Evolutionary conservation across 495 filamentous ascomycete genomes (phyloP), one percentile per base, ranked within the genome.

Genomic region (Immersiella caudata): DNA sequence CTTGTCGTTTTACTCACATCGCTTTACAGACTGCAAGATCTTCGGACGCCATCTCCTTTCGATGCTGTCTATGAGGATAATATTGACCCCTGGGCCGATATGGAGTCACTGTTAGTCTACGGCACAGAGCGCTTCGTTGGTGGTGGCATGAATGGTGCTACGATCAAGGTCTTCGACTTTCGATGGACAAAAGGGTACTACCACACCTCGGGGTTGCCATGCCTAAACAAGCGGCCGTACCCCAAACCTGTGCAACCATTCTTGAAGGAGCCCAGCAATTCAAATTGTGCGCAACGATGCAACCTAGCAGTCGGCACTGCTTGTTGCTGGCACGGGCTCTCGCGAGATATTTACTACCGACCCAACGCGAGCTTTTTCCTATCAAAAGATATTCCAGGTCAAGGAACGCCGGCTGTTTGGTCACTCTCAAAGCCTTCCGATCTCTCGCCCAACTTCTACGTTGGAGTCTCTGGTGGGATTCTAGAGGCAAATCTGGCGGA

Each of bases 151-250:
- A 69, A 74, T 4, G 73, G 71, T 1, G 69, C 71, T 4, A 70
- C 75, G 35, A 29, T 84, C 65, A 82, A 82, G 60, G 67, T 84
- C 0, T 84, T 83, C 58, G 82, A 84, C 74, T 83, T 82, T 35
- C 80, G 82, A 9, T 82, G 79, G 78, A 67, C 76, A 0, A 80
- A 78, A 66, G 54, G 66, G 3, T 84, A 84, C 64, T 75, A 81
- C 26, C 78, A 84, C 56, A 81, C 79, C 12, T 70, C 76, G 0
- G 76, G 73, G 6, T 72, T 84, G 3, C 73, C 80, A 0, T 84
- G 82, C 57, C 50, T 72, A 7, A 69, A 46, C 22, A 50, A 60
- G 0, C 25, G 16, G 0, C 82, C 82, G 0, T 79, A 78, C 50
- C 80, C 81, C 2, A 25, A 35, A 4, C 80, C 80, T 0, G 69